phyloP scores from a whole-genome alignment of 768 basidiomycete genomes.

The Lentinula raphanica region DNA sequence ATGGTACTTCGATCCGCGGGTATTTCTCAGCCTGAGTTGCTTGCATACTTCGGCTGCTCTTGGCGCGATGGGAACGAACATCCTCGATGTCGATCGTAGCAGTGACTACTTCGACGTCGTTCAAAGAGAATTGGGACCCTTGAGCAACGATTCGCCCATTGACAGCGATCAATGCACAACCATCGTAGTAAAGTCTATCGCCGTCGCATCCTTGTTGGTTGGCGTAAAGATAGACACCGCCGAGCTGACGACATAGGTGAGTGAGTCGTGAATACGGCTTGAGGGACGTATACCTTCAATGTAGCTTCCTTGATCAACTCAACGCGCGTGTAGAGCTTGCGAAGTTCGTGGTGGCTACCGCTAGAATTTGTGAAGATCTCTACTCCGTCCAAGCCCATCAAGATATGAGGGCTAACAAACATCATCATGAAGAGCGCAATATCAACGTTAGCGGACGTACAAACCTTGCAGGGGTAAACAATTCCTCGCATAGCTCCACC shows the following conservation, averaged over 20 bases:
- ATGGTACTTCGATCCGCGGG: conserved; percentile 75
- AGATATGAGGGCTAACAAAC: conserved; percentile 80
- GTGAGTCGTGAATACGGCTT: background rate
- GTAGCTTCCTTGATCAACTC: conserved; percentile 98
- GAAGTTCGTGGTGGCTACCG: conserved; percentile 95
- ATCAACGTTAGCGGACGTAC: conserved; percentile 23
- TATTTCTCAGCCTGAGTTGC: conserved; percentile 74
- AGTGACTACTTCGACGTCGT: conserved; percentile 93
- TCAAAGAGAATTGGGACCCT: conserved; percentile 93
- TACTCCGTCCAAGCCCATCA: conserved; percentile 97
- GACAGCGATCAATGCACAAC: conserved; percentile 91
- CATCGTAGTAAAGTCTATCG: conserved; percentile 96
- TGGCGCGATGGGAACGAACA: conserved; percentile 83
- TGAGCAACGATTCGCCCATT: conserved; percentile 93
- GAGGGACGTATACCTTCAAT: conserved; percentile 56
- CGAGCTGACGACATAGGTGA: conserved; percentile 50
- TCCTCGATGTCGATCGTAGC: conserved; percentile 98
- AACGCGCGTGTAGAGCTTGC: conserved; percentile 88
- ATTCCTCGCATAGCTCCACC: conserved; percentile 93
- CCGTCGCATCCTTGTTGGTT: conserved; percentile 99
- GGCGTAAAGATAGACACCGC: conserved; percentile 95
- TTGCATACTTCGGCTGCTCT: conserved; percentile 85
- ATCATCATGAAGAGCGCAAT: background rate
- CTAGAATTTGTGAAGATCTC: conserved; percentile 99
- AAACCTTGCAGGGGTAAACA: conserved; percentile 95